Evolutionary conservation across 2,329 filamentous ascomycete genomes (phyloP).

Genomic region (Aspergillus spinulosporus): DNA sequence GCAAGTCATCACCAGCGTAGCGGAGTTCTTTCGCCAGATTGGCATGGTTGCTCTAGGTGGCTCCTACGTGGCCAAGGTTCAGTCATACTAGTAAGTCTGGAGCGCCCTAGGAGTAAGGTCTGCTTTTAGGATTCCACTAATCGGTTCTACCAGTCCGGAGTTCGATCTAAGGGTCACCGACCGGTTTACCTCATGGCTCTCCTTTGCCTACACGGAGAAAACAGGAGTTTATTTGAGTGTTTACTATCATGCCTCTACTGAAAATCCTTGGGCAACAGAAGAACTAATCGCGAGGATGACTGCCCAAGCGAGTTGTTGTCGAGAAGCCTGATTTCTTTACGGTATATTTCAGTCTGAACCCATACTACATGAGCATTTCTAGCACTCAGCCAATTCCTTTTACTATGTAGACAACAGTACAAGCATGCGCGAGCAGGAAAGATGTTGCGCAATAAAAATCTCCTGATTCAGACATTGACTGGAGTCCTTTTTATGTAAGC

Average conservation of each 20-base stretch:
- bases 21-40: conserved; percentile 1
- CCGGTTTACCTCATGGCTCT: conserved; percentile 19
- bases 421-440: too few relatives aligned
- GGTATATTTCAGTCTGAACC: too few relatives aligned
- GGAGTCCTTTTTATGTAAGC: too few relatives aligned
- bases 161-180: conserved; percentile 3
- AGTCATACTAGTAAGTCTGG: background rate
- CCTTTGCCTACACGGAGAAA: conserved; percentile 21
- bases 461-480: too few relatives aligned
- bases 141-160: conserved; percentile 7
- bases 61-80: background rate
- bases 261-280: background rate
- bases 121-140: background rate
- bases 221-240: conserved; percentile 22
- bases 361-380: too few relatives aligned
- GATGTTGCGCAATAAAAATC: too few relatives aligned
- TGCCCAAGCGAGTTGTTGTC: too few relatives aligned
- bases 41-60: background rate
- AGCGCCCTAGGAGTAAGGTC: background rate
- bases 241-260: conserved; percentile 20
- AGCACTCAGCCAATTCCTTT: too few relatives aligned
- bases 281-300: background rate
- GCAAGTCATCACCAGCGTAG: background rate
- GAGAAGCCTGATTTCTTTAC: too few relatives aligned
- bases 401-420: too few relatives aligned